Percentiles rank a stretch among this genome's conserved stretches.
These are phyloP conservation scores for Metschnikowia borealis DNA, from an alignment of 805 yeast species.

Conservation along the genomic window DNA sequence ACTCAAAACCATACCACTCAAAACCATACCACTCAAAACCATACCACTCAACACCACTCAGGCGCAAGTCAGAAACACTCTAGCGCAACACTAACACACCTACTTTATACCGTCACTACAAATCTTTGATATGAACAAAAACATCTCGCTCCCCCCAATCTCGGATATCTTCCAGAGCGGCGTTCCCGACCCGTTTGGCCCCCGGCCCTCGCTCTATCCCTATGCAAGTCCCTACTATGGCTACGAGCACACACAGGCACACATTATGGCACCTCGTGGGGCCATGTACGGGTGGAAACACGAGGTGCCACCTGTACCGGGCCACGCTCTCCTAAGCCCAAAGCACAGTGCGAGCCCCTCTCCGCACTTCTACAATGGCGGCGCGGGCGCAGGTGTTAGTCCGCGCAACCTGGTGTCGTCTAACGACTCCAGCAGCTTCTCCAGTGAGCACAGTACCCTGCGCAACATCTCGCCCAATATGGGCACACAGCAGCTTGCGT, in stretches of 20 bases:
- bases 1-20: too few species aligned
- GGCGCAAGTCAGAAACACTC: too few species aligned
- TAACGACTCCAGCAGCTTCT: neutral
- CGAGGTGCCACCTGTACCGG: neutral
- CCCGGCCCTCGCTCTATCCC: constrained; percentile 7
- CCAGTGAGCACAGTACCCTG: neutral
- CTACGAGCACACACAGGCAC: neutral
- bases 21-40: too few species aligned
- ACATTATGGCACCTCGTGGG: constrained; percentile 4
- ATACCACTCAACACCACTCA: too few species aligned
- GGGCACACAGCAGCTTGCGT: neutral
- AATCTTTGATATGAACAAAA: constrained; percentile 12
- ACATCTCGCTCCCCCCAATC: constrained; percentile 39
- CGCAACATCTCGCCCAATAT: neutral
- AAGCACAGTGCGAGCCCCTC: constrained; percentile 7
- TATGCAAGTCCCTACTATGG: constrained; percentile 1
- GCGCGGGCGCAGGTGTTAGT: neutral
- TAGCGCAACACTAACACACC: too few species aligned
- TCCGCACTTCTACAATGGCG: constrained; percentile 11
- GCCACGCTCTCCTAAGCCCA: neutral
- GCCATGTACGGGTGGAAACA: constrained; percentile 3
- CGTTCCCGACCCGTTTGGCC: constrained; percentile 4
- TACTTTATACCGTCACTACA: neutral
- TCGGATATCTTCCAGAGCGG: constrained; percentile 31
- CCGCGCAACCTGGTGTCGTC: neutral